Conservation (phyloP, 169 alveolate genomes). For the Prorocentrum cordatum region DNA sequence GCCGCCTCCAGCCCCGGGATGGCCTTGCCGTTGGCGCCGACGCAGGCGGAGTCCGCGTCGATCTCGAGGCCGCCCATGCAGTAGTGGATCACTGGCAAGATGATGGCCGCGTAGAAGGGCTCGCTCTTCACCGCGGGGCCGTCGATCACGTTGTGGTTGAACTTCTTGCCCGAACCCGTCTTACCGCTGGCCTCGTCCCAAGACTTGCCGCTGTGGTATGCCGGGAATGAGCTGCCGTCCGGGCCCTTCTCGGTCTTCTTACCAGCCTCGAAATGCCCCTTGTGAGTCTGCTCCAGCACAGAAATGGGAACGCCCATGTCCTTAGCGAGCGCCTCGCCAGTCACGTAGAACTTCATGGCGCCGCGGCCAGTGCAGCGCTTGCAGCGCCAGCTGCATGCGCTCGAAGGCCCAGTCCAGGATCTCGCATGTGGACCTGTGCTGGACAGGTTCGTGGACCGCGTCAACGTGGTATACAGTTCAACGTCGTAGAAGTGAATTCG, state of each 20-base stretch:
- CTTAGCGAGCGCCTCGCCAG: conserved; percentile 18
- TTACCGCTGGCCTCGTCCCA: conserved; percentile 63
- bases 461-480: too few species aligned
- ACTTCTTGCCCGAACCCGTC: conserved; percentile 70
- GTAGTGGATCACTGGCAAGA: conserved; percentile 73
- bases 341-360: conserved; percentile 9
- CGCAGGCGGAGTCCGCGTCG: conserved; percentile 48
- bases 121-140: conserved; percentile 61
- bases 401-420: too few species aligned
- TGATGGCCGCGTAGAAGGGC: conserved; percentile 68
- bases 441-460: too few species aligned
- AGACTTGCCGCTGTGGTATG: conserved; percentile 52
- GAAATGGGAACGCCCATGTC: conserved; percentile 12
- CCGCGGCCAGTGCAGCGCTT: conserved; percentile 36
- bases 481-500: too few species aligned
- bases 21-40: conserved; percentile 56
- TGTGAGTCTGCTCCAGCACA: conserved; percentile 22
- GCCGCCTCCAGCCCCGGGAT: conserved; percentile 73
- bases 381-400: conserved; percentile 34
- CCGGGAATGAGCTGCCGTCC: conserved; percentile 26
- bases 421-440: too few species aligned
- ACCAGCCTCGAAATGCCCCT: conserved; percentile 59
- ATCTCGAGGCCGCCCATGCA: conserved; percentile 75
- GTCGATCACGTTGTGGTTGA: conserved; percentile 70
- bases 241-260: conserved; percentile 28